Conservation (phyloP, 352 stramenopile genomes). For the Blastocystis sp. region DNA sequence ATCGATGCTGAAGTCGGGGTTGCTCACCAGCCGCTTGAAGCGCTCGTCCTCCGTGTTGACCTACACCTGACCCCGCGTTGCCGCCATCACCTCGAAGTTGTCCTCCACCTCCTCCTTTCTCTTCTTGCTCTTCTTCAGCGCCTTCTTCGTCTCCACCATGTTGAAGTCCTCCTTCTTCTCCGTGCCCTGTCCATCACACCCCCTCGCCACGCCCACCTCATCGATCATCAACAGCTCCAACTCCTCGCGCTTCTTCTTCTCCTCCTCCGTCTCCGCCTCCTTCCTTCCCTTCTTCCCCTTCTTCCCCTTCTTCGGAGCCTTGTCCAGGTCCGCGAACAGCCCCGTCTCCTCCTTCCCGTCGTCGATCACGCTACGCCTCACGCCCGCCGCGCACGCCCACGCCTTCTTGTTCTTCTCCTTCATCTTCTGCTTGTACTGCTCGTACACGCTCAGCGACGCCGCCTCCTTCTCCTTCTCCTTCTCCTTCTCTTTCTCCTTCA, state of each 20-base stretch:
- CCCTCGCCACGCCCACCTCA: slow-evolving; percentile 34
- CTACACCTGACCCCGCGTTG: background rate
- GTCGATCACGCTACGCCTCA: too few relatives aligned
- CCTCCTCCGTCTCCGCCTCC: slow-evolving; percentile 39
- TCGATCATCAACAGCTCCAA: too few relatives aligned
- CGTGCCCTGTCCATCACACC: too few relatives aligned
- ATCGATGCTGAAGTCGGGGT: slow-evolving; percentile 62
- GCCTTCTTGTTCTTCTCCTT: slow-evolving; percentile 31
- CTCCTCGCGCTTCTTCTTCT: too few relatives aligned
- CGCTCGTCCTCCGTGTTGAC: slow-evolving; percentile 43
- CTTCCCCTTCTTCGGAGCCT: too few relatives aligned
- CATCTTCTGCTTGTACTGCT: too few relatives aligned
- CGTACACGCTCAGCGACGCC: too few relatives aligned
- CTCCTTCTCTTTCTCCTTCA: background rate
- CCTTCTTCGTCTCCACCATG: slow-evolving; percentile 26
- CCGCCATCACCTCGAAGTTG: slow-evolving; percentile 32
- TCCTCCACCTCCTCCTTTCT: slow-evolving; percentile 52
- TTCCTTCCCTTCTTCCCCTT: too few relatives aligned
- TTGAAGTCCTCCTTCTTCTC: slow-evolving; percentile 58
- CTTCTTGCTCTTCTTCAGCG: slow-evolving; percentile 12
- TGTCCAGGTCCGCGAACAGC: too few relatives aligned
- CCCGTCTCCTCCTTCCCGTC: too few relatives aligned
- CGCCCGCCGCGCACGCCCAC: background rate
- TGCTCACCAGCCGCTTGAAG: slow-evolving; percentile 37
- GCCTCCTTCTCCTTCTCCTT: too few relatives aligned